Evolutionary conservation across 495 filamentous ascomycete species (phyloP).

Genomic region (Rostrohypoxylon terebratum): DNA sequence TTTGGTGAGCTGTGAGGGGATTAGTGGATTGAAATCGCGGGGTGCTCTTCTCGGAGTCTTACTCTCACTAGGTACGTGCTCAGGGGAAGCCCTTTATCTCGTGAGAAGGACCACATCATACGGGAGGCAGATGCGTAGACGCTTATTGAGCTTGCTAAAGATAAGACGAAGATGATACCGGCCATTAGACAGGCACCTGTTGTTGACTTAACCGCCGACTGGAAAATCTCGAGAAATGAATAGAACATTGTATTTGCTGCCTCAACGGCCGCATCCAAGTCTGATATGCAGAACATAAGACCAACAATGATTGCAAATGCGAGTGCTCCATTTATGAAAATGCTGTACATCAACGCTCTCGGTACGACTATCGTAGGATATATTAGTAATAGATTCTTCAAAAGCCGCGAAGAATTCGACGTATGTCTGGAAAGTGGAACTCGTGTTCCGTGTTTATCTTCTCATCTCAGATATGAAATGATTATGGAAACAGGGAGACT

Average conservation of each 20-base stretch:
- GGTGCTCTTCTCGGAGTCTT: slow-evolving; percentile 20
- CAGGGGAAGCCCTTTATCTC: slow-evolving; percentile 69
- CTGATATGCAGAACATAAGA: slow-evolving; percentile 60
- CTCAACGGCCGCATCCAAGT: slow-evolving; percentile 56
- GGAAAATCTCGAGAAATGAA: slow-evolving; percentile 66
- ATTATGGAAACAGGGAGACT: neutral
- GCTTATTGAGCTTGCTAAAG: slow-evolving; percentile 56
- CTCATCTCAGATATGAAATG: neutral
- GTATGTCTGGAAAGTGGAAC: neutral
- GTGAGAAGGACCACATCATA: slow-evolving; percentile 66
- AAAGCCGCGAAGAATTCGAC: neutral
- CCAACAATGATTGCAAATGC: slow-evolving; percentile 64
- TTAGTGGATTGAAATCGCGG: slow-evolving; percentile 18
- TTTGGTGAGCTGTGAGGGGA: slow-evolving; percentile 51
- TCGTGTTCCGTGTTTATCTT: neutral
- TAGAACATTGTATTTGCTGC: slow-evolving; percentile 47
- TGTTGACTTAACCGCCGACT: slow-evolving; percentile 54
- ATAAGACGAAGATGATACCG: slow-evolving; percentile 58
- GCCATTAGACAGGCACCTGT: slow-evolving; percentile 60
- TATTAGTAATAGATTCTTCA: neutral
- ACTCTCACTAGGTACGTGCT: slow-evolving; percentile 60
- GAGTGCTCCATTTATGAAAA: slow-evolving; percentile 57
- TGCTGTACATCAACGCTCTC: slow-evolving; percentile 56
- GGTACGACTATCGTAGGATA: slow-evolving; percentile 53
- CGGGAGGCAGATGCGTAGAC: slow-evolving; percentile 63